Base-by-base conservation (phyloP, 179 eudicot species). In the Patellifolia procumbens region DNA sequence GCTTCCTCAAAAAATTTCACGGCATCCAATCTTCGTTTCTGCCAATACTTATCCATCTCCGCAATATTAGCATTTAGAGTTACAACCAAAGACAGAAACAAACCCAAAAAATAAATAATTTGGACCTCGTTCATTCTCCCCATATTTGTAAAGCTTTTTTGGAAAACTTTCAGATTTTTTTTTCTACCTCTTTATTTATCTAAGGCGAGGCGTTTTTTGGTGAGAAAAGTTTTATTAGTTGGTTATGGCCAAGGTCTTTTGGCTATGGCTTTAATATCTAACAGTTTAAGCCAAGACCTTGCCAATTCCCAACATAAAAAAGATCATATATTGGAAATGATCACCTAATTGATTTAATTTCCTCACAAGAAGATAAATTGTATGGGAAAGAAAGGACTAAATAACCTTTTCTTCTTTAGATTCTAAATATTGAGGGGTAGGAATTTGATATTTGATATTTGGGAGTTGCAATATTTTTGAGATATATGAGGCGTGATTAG, bases 21-120 rank as follows among this genome's bases (percentile, higher is more conserved):
- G 1, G 80, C 82, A 1, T 65, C 42, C 4, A 6, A 26, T 61
- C 52, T 68, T 35, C 73, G 64, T 0, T 20, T 32, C 12, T 17
- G 16, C 82, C 81, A 78, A 48, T 80, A 78, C 16, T 76, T 79
- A 78, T 76, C 84, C 15, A 71, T 69, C 48, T 80, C 82, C 5
- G 46, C 81, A 13, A 73, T 56, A 48, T 68, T 67, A 52, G 79
- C 85, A 48, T 79, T 64, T 61, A 59, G 20, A 22, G 37, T 59
- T 24, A 70, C 65, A 17, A 53, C 42, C 35, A 77, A 56, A 22
- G 51, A 45, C 49, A 77, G 22, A 22, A 81, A 51, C 65, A 60
- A 68, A 51, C 64, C 67, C 15, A 73, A 17, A 7, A 58, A 15
- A 43, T 2, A 59, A 7, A 28, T 24, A 73, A 65, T 19, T 12